Percentiles rank a stretch among this genome's conserved stretches.
Evolutionary conservation across 805 yeast genomes (phyloP).

Genomic region (Wickerhamiella parazyma): DNA sequence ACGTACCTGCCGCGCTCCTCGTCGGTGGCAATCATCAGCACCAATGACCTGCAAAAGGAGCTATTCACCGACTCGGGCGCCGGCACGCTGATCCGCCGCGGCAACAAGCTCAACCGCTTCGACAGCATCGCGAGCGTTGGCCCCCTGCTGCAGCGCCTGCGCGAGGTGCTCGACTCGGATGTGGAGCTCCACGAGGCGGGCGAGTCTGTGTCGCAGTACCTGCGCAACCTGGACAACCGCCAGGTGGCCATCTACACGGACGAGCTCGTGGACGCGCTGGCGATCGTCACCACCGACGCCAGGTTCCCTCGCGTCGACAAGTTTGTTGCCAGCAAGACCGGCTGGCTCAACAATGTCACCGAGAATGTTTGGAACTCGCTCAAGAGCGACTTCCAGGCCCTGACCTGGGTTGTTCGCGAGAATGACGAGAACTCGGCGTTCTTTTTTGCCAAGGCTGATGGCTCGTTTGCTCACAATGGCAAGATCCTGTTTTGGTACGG

Average conservation of each 20-base stretch:
- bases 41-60: constrained; percentile 89
- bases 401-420: constrained; percentile 85
- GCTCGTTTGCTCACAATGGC: constrained; percentile 83
- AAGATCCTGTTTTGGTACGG: constrained; percentile 94
- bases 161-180: constrained; percentile 66
- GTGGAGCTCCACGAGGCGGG: constrained; percentile 57
- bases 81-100: constrained; percentile 95
- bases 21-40: constrained; percentile 94
- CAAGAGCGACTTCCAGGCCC: constrained; percentile 52
- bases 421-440: constrained; percentile 82
- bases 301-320: constrained; percentile 60
- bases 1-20: constrained; percentile 93
- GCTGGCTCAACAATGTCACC: constrained; percentile 95
- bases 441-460: constrained; percentile 87
- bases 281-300: constrained; percentile 48
- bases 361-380: constrained; percentile 84
- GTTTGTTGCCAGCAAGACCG: constrained; percentile 73
- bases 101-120: constrained; percentile 65
- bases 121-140: constrained; percentile 52
- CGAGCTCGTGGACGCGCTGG: constrained; percentile 89
- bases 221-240: constrained; percentile 50
- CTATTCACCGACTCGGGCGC: constrained; percentile 98
- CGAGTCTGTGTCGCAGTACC: constrained; percentile 66
- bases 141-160: constrained; percentile 42
- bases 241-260: constrained; percentile 57